These are phyloP conservation scores for Ceratocystis ficicola DNA, from an alignment of 2,329 filamentous ascomycete genomes.

Conservation along the genomic window DNA sequence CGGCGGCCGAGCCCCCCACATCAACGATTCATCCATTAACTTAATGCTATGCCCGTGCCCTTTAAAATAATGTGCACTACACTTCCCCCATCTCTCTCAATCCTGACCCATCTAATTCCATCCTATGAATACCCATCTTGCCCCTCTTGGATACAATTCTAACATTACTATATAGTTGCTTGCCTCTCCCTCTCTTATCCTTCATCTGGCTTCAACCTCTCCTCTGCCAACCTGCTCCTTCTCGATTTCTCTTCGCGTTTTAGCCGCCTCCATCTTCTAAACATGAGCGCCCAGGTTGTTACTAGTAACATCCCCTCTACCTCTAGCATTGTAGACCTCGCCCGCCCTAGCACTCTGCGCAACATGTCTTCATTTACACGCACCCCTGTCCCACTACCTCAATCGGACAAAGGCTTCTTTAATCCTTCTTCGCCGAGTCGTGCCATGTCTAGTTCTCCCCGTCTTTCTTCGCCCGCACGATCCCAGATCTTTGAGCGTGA, in stretches of 20 bases:
- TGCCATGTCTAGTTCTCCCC: slow-evolving; percentile 57
- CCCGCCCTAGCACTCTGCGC: slow-evolving; percentile 14
- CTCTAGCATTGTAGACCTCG: neutral
- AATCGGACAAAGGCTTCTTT: slow-evolving; percentile 35
- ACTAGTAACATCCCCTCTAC: slow-evolving; percentile 43
- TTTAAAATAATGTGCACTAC: neutral
- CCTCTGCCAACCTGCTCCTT: neutral
- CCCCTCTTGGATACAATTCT: neutral
- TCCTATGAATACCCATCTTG: neutral
- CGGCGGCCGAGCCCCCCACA: slow-evolving; percentile 6
- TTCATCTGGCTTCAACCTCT: neutral
- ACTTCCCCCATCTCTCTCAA: neutral
- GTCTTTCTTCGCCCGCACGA: slow-evolving; percentile 63
- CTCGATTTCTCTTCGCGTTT: neutral
- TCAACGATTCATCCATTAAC: slow-evolving; percentile 4
- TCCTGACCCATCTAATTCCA: neutral
- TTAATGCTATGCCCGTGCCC: slow-evolving; percentile 7
- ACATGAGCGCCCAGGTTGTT: slow-evolving; percentile 39
- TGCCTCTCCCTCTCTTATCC: neutral
- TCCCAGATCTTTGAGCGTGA: slow-evolving; percentile 87
- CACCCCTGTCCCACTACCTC: slow-evolving; percentile 34
- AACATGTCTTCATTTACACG: slow-evolving; percentile 21
- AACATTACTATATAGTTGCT: neutral
- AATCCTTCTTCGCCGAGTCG: slow-evolving; percentile 52
- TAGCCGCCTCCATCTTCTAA: slow-evolving; percentile 11